These are phyloP conservation scores for Neurospora crassa DNA, from an alignment of 2,329 filamentous ascomycete species.

Conservation along the genomic window DNA sequence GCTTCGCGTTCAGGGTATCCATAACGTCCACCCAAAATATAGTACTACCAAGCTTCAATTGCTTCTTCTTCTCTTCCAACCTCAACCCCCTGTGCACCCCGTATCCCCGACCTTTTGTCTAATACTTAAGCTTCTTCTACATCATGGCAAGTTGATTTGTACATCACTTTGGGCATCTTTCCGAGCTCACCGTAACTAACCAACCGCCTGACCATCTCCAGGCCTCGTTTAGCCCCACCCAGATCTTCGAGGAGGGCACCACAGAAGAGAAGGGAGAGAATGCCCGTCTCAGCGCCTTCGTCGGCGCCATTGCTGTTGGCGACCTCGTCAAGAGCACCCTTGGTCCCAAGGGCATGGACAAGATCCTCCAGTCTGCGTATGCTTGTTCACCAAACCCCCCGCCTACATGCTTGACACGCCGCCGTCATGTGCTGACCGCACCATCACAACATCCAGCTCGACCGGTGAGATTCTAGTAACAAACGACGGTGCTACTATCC, in stretches of 20 bases:
- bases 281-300: conserved; percentile 95
- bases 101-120: neutral
- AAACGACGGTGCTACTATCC: conserved; percentile 95
- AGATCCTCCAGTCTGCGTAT: conserved; percentile 91
- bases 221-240: conserved; percentile 73
- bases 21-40: neutral
- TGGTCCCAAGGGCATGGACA: conserved; percentile 98
- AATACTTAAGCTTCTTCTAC: neutral
- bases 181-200: conserved; percentile 5
- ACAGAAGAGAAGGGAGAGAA: conserved; percentile 98
- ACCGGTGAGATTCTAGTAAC: conserved; percentile 97
- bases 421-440: conserved; percentile 8
- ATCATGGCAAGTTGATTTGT: neutral
- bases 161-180: neutral
- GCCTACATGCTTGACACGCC: conserved; percentile 9
- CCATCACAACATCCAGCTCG: conserved; percentile 45
- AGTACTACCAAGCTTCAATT: neutral
- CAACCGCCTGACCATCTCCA: conserved; percentile 14
- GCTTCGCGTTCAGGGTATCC: neutral
- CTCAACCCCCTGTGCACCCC: neutral
- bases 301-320: conserved; percentile 94
- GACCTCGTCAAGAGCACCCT: conserved; percentile 96
- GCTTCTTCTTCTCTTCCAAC: neutral
- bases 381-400: conserved; percentile 25
- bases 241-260: conserved; percentile 96